phyloP scores from a whole-genome alignment of 78 protist genomes.

The Cyanophora paradoxa region DNA sequence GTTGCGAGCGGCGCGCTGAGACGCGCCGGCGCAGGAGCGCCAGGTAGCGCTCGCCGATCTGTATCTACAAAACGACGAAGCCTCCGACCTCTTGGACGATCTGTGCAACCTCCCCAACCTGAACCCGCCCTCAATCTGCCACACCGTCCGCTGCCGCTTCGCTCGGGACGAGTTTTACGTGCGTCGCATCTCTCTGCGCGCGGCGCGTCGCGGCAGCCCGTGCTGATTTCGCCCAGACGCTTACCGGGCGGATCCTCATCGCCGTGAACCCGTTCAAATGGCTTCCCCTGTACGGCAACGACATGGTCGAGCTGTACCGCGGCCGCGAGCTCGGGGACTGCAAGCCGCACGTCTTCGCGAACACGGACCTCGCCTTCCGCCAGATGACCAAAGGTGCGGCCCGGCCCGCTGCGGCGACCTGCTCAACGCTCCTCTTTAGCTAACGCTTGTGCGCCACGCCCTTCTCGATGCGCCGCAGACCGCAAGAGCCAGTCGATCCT shows the following conservation, averaged over 20 bases:
- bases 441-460: no score
- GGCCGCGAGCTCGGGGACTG: no score
- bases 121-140: conserved; percentile 12
- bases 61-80: neutral
- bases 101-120: neutral
- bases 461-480: no score
- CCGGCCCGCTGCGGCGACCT: no score
- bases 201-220: no score
- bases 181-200: no score
- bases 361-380: conserved; percentile 21
- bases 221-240: no score
- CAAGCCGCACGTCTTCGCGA: conserved; percentile 40
- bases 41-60: no score
- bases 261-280: conserved; percentile 16
- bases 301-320: neutral
- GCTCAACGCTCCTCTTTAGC: no score
- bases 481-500: conserved; percentile 18
- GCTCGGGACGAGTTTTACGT: neutral
- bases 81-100: neutral
- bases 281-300: neutral
- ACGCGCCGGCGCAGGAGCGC: no score
- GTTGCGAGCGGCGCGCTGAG: no score
- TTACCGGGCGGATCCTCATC: conserved; percentile 2
- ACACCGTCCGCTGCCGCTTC: conserved; percentile 11
- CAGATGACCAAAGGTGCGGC: neutral